Evolutionary conservation across 2,329 filamentous ascomycete genomes (phyloP), one percentile per base, ranked within the genome.

Genomic region (Cladosporium sp.): DNA sequence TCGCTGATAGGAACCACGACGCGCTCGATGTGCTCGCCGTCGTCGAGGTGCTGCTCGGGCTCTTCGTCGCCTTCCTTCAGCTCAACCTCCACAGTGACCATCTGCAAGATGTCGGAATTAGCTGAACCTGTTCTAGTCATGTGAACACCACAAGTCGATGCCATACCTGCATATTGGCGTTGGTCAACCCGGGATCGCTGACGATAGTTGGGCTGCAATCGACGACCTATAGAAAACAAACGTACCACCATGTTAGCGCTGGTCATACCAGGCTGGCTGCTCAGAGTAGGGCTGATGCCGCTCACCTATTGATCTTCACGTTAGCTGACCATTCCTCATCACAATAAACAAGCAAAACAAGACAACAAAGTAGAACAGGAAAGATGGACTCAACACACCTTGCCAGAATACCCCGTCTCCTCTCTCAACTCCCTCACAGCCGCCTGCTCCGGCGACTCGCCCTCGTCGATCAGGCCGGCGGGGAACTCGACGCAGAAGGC

Each of bases 161-260:
- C 56, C n/a, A 58, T 70, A 74, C 74, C 77, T 86, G 82, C 84
- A 88, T 86, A 70, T 87, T 88, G 59, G 86, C 84, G 64, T 81
- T 85, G 65, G 81, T 86, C 79, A 88, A 78, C 26, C 86, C 86
- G 1, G 86, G 86, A 74, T 88, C 89, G 70, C 87, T 86, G 64
- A 87, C 89, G 80, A 91, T 89, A 61, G 88, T 82, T 8, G 88
- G 87, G 43, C 85, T 86, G n/a, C 84, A 86, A 74, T 79, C 77
- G 23, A 75, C 68, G 67, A 81, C 70, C 68, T 76, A 74, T 25
- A 25, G 21, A 54, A n/a, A 43, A 28, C 30, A 34, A 34, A 65
- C 60, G 46, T 63, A 70, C 65, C 66, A 66, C 58, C 67, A 75
- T 72, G 51, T 71, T 74, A 62, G 74, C 73, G 66, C 72, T 75